Evolutionary conservation across 2,329 filamentous ascomycete genomes (phyloP), one percentile per base, ranked within the genome.

Genomic region (Cordyceps fumosorosea): DNA sequence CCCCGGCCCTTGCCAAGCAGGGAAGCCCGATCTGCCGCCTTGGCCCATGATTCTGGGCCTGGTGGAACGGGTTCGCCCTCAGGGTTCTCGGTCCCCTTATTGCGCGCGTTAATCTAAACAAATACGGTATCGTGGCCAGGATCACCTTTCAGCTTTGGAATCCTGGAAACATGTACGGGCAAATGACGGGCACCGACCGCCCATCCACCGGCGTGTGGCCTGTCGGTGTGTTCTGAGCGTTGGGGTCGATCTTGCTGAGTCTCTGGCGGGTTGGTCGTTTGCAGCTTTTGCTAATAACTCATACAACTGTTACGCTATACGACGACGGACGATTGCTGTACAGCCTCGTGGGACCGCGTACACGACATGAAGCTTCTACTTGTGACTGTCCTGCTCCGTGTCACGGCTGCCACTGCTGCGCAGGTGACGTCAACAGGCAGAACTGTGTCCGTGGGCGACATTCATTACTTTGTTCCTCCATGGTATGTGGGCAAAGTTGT

Each of bases 401-500:
- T 37, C 26, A 50, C 29, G 5, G 26, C 40, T 10, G 40, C 40
- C 8, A 14, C 26, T 14, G 24, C 57, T 7, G 18, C 48, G 20
- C 24, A 24, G 22, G 32, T 47, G 16, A 26, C 56, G 18, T 52
- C 58, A 7, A 64, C 65, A 10, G 65, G 65, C n/a, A 24, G 58
- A 6, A 65, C 65, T 1, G 57, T 65, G 5, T 24, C 18, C 5
- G 45, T 66, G 2, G 60, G 65, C 18, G 37, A 18, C 7, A 24
- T 64, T n/a, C 45, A 56, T 11, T 66, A 65, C 40, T 65, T 64
- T 48, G 44, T 66, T 26, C 62, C 65, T 6, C 64, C 65, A 42
- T 47, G 37, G 26, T 20, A 53, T n/a, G 60, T 65, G 16, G 65
- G 22, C 32, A 55, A n/a, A n/a, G 20, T 63, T 10, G 26, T 16